Evolutionary conservation across 441 rosid genomes (phyloP).

Genomic region (Gossypium schwendimanii): DNA sequence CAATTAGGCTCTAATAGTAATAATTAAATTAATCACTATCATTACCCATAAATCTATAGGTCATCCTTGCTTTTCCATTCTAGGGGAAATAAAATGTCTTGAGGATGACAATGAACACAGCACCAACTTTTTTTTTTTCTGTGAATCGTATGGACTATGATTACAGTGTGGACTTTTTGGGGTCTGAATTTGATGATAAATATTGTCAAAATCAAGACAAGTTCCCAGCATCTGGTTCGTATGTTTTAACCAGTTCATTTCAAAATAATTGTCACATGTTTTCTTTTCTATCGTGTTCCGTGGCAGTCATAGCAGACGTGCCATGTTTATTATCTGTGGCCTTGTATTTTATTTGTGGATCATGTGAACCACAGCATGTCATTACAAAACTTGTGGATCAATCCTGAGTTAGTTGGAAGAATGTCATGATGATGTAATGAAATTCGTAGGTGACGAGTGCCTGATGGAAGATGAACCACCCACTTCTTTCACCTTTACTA

Average conservation of each 20-base stretch:
- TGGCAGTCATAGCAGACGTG: background rate
- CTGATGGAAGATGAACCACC: background rate
- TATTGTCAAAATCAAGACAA: background rate
- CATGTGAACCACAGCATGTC: background rate
- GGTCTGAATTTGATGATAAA: background rate
- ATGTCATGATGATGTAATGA: background rate
- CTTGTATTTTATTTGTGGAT: background rate
- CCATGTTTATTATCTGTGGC: background rate
- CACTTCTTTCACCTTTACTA: background rate
- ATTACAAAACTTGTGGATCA: background rate
- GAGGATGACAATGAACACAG: background rate
- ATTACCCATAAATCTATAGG: background rate
- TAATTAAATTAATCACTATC: background rate
- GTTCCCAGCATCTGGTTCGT: background rate
- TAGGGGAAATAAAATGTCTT: background rate
- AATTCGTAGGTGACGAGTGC: background rate
- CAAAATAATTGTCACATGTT: background rate
- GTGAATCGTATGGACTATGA: background rate
- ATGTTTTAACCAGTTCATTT: background rate
- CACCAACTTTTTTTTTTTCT: background rate
- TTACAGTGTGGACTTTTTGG: background rate
- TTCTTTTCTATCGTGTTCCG: background rate
- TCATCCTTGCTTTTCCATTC: background rate
- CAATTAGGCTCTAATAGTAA: background rate
- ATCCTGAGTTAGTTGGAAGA: background rate